These are phyloP conservation scores for Saccharomycodes ludwigii DNA, from an alignment of 805 yeast species.

Conservation along the genomic window DNA sequence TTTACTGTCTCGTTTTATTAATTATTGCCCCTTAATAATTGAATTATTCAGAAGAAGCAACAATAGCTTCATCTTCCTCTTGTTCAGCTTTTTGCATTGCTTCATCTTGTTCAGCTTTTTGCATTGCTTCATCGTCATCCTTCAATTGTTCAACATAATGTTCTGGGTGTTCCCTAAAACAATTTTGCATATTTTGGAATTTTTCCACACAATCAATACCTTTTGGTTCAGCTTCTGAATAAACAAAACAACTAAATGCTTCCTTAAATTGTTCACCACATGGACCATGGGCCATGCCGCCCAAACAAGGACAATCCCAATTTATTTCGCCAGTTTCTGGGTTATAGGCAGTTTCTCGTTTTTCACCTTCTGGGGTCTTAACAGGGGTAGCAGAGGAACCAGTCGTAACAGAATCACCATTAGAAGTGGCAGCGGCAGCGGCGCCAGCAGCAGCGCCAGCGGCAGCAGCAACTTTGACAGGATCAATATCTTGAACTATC, in stretches of 20 bases:
- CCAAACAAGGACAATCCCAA: slow-evolving; percentile 99
- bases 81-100: slow-evolving; percentile 9
- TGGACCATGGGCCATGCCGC: slow-evolving; percentile 98
- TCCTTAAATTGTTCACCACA: slow-evolving; percentile 93
- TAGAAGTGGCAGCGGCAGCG: too few species aligned
- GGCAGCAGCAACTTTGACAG: slow-evolving; percentile 57
- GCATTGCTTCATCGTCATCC: slow-evolving; percentile 51
- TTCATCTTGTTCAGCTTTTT: slow-evolving; percentile 12
- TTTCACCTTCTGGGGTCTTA: too few species aligned
- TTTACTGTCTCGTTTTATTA: too few species aligned
- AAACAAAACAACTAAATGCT: slow-evolving; percentile 91
- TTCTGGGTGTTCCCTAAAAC: slow-evolving; percentile 89
- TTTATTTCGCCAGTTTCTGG: slow-evolving; percentile 98
- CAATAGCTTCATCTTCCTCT: slow-evolving; percentile 5
- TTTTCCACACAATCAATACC: slow-evolving; percentile 90
- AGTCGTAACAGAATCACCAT: too few species aligned
- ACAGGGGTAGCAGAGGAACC: too few species aligned
- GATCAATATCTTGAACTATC: slow-evolving; percentile 75
- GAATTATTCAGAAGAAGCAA: not conserved
- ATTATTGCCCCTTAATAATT: too few species aligned
- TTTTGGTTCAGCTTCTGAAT: slow-evolving; percentile 89
- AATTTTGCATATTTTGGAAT: slow-evolving; percentile 84
- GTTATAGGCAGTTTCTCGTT: slow-evolving; percentile 75
- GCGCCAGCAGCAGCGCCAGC: slow-evolving; percentile 63
- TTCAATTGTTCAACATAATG: slow-evolving; percentile 83